A percentile compares a stretch with the other conserved stretches of the same genome.
Conservation (phyloP, 345 rosid genomes). For the Syzygium jambos region DNA sequence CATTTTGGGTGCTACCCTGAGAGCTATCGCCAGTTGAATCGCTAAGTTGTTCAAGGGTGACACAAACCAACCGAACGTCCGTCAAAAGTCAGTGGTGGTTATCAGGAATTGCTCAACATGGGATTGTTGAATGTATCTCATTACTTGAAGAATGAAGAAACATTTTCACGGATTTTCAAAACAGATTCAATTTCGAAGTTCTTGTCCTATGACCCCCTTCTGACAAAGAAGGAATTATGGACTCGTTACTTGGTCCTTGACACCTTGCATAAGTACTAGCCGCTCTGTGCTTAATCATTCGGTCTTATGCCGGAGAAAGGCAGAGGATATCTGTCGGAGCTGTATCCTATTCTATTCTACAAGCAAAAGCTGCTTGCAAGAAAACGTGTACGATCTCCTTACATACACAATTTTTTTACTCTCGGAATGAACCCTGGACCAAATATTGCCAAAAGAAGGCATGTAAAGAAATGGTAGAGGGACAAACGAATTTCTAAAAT, state of each 20-base stretch:
- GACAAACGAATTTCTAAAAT: background rate
- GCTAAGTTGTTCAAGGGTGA: background rate
- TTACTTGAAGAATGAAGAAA: background rate
- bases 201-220: background rate
- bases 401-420: background rate
- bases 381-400: background rate
- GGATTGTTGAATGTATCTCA: background rate
- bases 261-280: background rate
- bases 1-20: background rate
- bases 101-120: background rate
- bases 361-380: background rate
- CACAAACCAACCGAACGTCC: background rate
- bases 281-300: background rate
- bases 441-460: background rate
- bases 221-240: background rate
- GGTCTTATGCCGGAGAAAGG: background rate
- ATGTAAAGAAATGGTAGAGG: background rate
- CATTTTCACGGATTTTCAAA: background rate
- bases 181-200: background rate
- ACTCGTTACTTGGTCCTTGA: background rate
- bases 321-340: background rate
- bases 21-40: background rate
- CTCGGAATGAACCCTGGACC: background rate
- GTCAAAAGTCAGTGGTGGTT: background rate
- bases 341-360: background rate